A percentile compares a stretch with the other conserved stretches of the same genome.
phyloP scores from a whole-genome alignment of 257 asterid genomes.

The Nicotiana otophora region DNA sequence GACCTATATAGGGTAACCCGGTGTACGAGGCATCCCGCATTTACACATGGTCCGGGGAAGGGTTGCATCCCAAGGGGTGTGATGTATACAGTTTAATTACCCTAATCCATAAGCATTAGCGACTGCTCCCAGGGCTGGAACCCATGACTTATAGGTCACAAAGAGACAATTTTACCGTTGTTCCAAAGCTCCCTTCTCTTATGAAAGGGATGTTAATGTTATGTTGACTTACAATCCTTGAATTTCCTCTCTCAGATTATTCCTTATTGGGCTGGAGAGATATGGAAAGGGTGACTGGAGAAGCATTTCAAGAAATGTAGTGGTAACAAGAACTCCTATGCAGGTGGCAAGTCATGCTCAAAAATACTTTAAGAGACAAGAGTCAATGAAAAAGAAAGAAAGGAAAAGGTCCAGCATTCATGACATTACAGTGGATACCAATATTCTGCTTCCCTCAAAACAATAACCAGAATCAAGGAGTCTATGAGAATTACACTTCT shows the following conservation, averaged over 20 bases:
- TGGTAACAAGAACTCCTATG: slow-evolving; percentile 82
- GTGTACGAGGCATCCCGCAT: too few species aligned
- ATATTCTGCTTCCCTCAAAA: slow-evolving; percentile 44
- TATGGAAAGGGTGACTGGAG: slow-evolving; percentile 94
- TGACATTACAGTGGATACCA: slow-evolving; percentile 54
- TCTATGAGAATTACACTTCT: slow-evolving; percentile 33
- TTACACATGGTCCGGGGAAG: too few species aligned
- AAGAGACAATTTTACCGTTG: too few species aligned
- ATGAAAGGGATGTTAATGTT: not conserved
- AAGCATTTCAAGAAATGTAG: slow-evolving; percentile 87
- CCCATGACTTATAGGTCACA: too few species aligned
- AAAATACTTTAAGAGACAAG: slow-evolving; percentile 77
- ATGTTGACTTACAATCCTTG: not conserved
- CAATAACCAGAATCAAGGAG: slow-evolving; percentile 43
- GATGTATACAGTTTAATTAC: too few species aligned
- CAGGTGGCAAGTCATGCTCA: slow-evolving; percentile 96
- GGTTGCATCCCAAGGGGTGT: too few species aligned
- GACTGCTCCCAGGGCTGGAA: rapidly evolving
- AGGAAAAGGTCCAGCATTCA: slow-evolving; percentile 84
- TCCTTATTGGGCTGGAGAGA: slow-evolving; percentile 54
- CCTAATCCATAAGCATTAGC: too few species aligned
- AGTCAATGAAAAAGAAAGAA: slow-evolving; percentile 55
- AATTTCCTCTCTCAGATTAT: slow-evolving; percentile 36
- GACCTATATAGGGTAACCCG: too few species aligned
- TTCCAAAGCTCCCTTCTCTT: too few species aligned